phyloP scores from a whole-genome alignment of 768 basidiomycete genomes.

The Podaxis mareebaensis region DNA sequence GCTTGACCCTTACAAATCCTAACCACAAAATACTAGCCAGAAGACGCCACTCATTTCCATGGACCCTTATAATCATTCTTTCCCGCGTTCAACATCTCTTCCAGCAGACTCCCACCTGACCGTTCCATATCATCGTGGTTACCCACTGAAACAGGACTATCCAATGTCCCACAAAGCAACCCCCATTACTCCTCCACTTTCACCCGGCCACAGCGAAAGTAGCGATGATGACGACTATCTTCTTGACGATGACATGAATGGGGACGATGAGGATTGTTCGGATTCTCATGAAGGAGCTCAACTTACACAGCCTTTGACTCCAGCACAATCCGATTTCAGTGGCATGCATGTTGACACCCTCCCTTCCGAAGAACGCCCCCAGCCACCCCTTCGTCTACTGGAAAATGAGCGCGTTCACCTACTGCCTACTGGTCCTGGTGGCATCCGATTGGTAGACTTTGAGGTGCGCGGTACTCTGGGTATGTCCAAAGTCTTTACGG shows the following conservation, averaged over 20 bases:
- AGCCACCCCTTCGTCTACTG: constrained; percentile 55
- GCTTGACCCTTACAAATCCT: background rate
- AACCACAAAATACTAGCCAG: background rate
- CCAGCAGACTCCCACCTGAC: constrained; percentile 19
- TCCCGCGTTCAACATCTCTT: constrained; percentile 35
- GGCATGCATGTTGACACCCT: constrained; percentile 12
- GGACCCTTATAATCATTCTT: constrained; percentile 18
- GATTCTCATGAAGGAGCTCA: constrained; percentile 6
- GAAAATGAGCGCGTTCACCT: constrained; percentile 74
- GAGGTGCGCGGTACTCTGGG: constrained; percentile 68
- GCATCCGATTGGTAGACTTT: constrained; percentile 74
- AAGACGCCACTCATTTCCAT: constrained; percentile 7
- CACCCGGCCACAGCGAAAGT: constrained; percentile 16
- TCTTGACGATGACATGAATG: constrained; percentile 16
- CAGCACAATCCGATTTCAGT: constrained; percentile 13
- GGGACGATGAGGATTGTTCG: constrained; percentile 6
- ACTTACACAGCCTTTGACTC: constrained; percentile 14
- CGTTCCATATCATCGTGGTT: constrained; percentile 5
- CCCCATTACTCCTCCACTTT: constrained; percentile 22
- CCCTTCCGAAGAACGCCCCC: constrained; percentile 10
- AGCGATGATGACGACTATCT: constrained; percentile 17
- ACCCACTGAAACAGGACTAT: constrained; percentile 1
- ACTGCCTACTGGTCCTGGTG: constrained; percentile 51
- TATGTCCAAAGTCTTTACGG: constrained; percentile 12
- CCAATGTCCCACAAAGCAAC: constrained; percentile 6